Evolutionary conservation across 768 basidiomycete species (phyloP).

Genomic region (Leccinum imitatum): DNA sequence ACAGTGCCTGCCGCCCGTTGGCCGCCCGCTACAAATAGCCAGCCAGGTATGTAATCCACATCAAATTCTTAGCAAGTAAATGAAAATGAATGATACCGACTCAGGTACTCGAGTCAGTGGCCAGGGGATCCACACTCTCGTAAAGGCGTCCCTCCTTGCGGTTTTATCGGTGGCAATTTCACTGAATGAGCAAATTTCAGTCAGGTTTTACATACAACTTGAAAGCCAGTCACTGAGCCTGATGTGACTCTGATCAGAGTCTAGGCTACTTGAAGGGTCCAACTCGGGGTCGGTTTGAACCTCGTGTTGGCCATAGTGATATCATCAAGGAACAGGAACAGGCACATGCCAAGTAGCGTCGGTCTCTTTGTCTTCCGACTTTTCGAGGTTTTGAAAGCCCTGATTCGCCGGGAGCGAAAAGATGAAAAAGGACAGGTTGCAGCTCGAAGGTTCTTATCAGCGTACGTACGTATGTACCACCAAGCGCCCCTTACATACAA

Average conservation of each 20-base stretch:
- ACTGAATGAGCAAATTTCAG: background rate
- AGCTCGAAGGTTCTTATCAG: background rate
- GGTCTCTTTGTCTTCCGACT: background rate
- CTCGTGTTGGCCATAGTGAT: no score
- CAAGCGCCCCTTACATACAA: background rate
- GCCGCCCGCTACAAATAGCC: background rate
- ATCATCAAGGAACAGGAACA: background rate
- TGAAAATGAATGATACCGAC: background rate
- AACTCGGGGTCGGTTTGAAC: no score
- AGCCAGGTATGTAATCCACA: background rate
- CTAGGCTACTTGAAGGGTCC: no score
- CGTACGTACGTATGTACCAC: no score
- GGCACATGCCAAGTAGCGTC: background rate
- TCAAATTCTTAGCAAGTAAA: background rate
- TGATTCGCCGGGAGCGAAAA: background rate
- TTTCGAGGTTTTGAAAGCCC: background rate
- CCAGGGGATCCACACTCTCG: background rate
- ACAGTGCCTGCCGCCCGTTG: background rate
- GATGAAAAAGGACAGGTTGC: background rate
- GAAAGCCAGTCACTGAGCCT: no score
- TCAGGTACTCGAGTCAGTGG: background rate
- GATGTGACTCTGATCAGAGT: no score
- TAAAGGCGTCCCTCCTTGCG: background rate
- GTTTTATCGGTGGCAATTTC: background rate
- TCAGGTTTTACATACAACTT: background rate